A percentile compares a stretch with the other conserved stretches of the same genome.
Conservation (phyloP, 2,329 filamentous ascomycete genomes). For the Eurotiales sp. region DNA sequence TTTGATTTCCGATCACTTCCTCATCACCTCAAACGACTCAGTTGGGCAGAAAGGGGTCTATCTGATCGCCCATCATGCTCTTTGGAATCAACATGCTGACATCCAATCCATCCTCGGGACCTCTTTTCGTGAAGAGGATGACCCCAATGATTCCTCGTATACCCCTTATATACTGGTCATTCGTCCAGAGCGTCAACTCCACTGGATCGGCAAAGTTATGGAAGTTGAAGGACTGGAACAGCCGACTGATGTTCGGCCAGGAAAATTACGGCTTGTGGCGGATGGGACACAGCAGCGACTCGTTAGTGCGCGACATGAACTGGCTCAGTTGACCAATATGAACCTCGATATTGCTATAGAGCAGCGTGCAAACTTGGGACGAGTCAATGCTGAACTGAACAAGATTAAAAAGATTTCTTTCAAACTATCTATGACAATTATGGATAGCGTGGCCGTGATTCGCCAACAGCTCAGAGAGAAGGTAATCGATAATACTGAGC, state of each 20-base stretch:
- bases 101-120: slow-evolving; percentile 83
- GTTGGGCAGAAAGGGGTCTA: slow-evolving; percentile 73
- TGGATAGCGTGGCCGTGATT: slow-evolving; percentile 96
- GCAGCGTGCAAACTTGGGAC: slow-evolving; percentile 85
- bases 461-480: slow-evolving; percentile 67
- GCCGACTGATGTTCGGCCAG: slow-evolving; percentile 77
- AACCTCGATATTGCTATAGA: slow-evolving; percentile 88
- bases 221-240: slow-evolving; percentile 70
- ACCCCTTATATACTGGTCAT: slow-evolving; percentile 85
- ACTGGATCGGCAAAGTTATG: slow-evolving; percentile 78
- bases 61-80: slow-evolving; percentile 76
- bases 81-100: slow-evolving; percentile 72
- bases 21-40: slow-evolving; percentile 66
- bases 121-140: slow-evolving; percentile 66
- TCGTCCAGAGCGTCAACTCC: slow-evolving; percentile 71
- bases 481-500: slow-evolving; percentile 83
- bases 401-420: slow-evolving; percentile 95
- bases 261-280: slow-evolving; percentile 82
- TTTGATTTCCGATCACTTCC: slow-evolving; percentile 77
- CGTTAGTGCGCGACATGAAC: slow-evolving; percentile 70
- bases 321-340: slow-evolving; percentile 74
- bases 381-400: slow-evolving; percentile 84
- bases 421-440: slow-evolving; percentile 95
- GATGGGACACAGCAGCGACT: slow-evolving; percentile 78
- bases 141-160: slow-evolving; percentile 63